Base-by-base conservation (phyloP, 116 monocot species). In the Cymodocea nodosa region DNA sequence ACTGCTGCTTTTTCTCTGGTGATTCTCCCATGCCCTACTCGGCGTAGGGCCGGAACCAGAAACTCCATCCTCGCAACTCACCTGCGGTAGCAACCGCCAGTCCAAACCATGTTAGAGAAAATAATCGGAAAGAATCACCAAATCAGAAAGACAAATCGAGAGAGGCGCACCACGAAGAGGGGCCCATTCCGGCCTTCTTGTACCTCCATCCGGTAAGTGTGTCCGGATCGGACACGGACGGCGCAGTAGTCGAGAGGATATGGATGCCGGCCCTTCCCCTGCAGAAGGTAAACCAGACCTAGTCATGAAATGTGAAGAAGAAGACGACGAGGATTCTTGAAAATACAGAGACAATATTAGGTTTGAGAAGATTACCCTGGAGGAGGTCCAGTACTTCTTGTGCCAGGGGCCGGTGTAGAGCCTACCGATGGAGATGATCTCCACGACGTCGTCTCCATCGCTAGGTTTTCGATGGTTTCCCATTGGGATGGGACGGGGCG, bases 321-420 rank as follows among this genome's bases (percentile, higher is more conserved):
- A 25, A 57, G 57, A 13, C 6, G 57, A 57, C 20, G 24, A 22
- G 56, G 23, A 57, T 23, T 22, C 24, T 23, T 7, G 22, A 57
- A 57, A 15, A 6, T 13, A 59, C 8, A 52, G 23, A 0, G 34
- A 62, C 30, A 15, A 54, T n/a, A 5, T 40, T 10, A 55, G 25
- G 20, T 64, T 23, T 54, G 36, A 44, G 23, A 17, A 8, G 1
- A n/a, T 15, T 72, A 94, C 94, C 89, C 94, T 74, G 40, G 94
- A 84, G 67, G 69, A 84, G 72, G 82, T 94, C 94, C 94, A 94
- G 77, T 94, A 94, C 79, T 94, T 94, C 84, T 94, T 94, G 66
- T 84, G 80, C 93, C 83, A 86, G 2, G 76, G 78, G 15, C 93
- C 93, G 10, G 51, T 35, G 70, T 86, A 84, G 17, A 94, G 70